Percentiles rank a stretch among this genome's conserved stretches.
Evolutionary conservation across 2,329 filamentous ascomycete genomes (phyloP).

Genomic region (Pseudocercospora macadamiae): DNA sequence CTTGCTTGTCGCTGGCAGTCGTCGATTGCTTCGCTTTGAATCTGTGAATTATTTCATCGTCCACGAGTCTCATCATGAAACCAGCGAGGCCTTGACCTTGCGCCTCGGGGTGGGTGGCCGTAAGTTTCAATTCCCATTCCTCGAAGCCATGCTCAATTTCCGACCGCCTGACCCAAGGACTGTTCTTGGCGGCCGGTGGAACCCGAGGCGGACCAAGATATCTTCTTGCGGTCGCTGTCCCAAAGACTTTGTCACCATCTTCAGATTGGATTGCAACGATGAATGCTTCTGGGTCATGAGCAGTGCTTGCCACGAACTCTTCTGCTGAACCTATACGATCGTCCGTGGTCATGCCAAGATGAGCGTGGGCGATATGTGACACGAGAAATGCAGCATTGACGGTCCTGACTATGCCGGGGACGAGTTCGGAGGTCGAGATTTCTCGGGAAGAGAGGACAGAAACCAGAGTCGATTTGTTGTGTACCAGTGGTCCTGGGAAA

Average conservation of each 20-base stretch:
- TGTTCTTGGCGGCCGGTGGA: neutral
- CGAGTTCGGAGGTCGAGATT: conserved; percentile 11
- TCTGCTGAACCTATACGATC: conserved; percentile 18
- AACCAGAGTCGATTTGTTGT: conserved; percentile 8
- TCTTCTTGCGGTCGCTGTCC: conserved; percentile 20
- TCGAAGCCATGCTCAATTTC: conserved; percentile 14
- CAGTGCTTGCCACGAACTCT: conserved; percentile 15
- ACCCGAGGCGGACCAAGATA: conserved; percentile 13
- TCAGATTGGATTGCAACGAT: conserved; percentile 13
- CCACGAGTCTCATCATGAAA: conserved; percentile 18
- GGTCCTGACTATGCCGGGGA: conserved; percentile 13
- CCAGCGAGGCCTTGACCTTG: conserved; percentile 21
- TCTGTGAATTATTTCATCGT: conserved; percentile 13
- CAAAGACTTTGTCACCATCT: conserved; percentile 13
- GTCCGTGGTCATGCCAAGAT: conserved; percentile 11
- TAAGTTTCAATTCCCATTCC: conserved; percentile 25
- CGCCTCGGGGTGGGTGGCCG: conserved; percentile 9
- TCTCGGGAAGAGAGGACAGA: conserved; percentile 16
- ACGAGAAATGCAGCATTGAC: conserved; percentile 21
- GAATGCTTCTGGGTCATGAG: conserved; percentile 21
- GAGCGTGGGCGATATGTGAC: conserved; percentile 14
- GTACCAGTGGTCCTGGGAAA: neutral
- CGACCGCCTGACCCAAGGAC: conserved; percentile 15
- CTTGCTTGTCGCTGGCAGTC: neutral
- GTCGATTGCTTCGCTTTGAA: conserved; percentile 3